Base-by-base conservation (phyloP, 1,284 basidiomycete species). In the Ganoderma meredithae region DNA sequence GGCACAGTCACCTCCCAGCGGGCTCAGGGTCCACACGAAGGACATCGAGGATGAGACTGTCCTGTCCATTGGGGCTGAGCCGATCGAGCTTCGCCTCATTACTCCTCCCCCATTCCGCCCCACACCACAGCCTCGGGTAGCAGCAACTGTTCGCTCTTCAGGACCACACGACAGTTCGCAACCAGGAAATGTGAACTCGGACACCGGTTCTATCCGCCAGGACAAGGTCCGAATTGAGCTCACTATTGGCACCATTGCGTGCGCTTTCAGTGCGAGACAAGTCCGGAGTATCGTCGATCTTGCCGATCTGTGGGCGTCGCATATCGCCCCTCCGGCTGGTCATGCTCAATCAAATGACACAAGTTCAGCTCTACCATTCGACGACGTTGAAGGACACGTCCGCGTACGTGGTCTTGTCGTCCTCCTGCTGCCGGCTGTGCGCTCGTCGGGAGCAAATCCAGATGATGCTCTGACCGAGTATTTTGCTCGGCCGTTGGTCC, bases 401-500 rank as follows among this genome's bases (percentile, higher is more conserved):
- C 77, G 79, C 36, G 68, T 88, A 58, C 85, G 86, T 17, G 89
- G 86, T 15, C 67, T 89, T 0, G 83, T 88, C 41, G 39, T 86
- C 1, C 75, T 91, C 36, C 72, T 90, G 13, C 78, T 89, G 12
- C 80, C 84, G 6, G 72, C 79, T 10, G 53, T 58, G 52, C 62
- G 70, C 43, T 68, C 69, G 27, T 66, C 62, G 31, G 52, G 59
- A 2, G 60, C 67, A 33, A 41, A 49, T 27, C 40, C 66, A n/a
- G 66, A 67, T 13, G 62, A 77, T 39, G 62, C 62, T 13, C 60
- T 85, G 67, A 72, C 73, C 2, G 76, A 78, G 58, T 91, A 88
- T 76, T 92, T 89, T 75, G 76, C 81, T 22, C 83, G 81, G 36
- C 90, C 92, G 2, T 80, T 90, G 31, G 75, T 84, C 9, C 88